Percentiles rank a stretch among this genome's conserved stretches.
phyloP scores from a whole-genome alignment of 345 rosid genomes.

The Syzygium oleosum region DNA sequence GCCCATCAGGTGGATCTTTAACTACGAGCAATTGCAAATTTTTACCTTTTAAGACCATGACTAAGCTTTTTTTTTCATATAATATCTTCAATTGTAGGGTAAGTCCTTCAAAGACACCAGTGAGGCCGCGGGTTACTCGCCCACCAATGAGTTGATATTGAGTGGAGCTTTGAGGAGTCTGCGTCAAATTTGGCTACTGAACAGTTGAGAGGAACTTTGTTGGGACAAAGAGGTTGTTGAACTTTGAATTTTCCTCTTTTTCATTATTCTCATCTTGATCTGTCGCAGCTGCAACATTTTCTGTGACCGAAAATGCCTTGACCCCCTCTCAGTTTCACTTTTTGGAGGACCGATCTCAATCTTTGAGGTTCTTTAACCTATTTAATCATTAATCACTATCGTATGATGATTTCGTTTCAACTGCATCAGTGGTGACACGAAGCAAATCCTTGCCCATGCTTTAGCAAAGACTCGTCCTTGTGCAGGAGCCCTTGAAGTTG shows the following conservation, averaged over 20 bases:
- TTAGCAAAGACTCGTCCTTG: not conserved
- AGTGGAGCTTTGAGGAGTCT: not conserved
- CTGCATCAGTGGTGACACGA: not conserved
- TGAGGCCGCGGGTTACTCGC: constrained; percentile 62
- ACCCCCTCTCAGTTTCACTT: constrained; percentile 26
- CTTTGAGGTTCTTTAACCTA: not conserved
- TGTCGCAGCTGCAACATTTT: constrained; percentile 19
- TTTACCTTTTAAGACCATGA: not conserved
- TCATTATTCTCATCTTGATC: constrained; percentile 25
- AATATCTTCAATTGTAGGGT: constrained; percentile 32
- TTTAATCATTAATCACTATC: not conserved
- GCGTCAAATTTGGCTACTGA: constrained; percentile 17
- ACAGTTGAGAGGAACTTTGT: constrained; percentile 17
- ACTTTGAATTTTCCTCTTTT: constrained; percentile 24
- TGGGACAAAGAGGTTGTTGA: constrained; percentile 24
- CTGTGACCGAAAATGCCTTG: constrained; percentile 23
- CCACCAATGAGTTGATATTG: constrained; percentile 22
- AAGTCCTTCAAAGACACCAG: constrained; percentile 82
- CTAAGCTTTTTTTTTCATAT: not conserved
- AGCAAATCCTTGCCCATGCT: not conserved
- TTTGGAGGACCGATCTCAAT: constrained; percentile 4
- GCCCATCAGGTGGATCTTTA: constrained; percentile 46
- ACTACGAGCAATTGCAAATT: not conserved
- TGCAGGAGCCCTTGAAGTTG: not conserved
- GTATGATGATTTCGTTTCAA: not conserved